Conservation (phyloP, 2,329 filamentous ascomycete species). For the Cytospora leucostoma region DNA sequence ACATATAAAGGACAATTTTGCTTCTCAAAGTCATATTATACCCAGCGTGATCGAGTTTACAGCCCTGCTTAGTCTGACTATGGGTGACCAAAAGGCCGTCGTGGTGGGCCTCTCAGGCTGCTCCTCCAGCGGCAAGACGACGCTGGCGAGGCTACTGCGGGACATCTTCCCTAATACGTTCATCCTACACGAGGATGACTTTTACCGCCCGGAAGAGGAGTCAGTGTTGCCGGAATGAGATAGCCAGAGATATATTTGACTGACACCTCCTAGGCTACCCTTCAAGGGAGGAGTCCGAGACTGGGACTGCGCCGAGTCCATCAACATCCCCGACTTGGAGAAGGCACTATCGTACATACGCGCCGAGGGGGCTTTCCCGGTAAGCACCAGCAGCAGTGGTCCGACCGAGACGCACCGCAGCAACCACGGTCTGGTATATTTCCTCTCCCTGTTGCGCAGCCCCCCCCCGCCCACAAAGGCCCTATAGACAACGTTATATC, state of each 20-base stretch:
- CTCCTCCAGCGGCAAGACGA: conserved; percentile 94
- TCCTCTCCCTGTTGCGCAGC: conserved; percentile 11
- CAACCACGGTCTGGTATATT: conserved; percentile 32
- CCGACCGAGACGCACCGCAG: conserved; percentile 32
- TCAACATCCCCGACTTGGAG: conserved; percentile 71
- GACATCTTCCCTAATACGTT: conserved; percentile 77
- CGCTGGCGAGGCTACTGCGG: conserved; percentile 79
- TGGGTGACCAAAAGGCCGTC: conserved; percentile 51
- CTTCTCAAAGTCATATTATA: not conserved
- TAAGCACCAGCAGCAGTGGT: conserved; percentile 45
- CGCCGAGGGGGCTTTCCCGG: conserved; percentile 64
- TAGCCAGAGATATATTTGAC: not conserved
- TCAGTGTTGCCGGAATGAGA: conserved; percentile 41
- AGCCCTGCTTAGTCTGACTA: conserved; percentile 26
- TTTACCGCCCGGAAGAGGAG: conserved; percentile 80
- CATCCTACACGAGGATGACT: conserved; percentile 94
- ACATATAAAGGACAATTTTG: not conserved
- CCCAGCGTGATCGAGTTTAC: too few relatives aligned
- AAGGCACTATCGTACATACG: conserved; percentile 71
- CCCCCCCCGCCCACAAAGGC: conserved; percentile 31
- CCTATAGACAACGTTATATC: conserved; percentile 35
- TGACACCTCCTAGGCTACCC: conserved; percentile 49
- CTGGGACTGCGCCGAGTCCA: conserved; percentile 85
- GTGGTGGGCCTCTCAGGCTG: conserved; percentile 84
- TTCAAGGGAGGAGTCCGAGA: conserved; percentile 67